Base-by-base conservation (phyloP, 2,329 filamentous ascomycete species). In the Stagonosporopsis vannaccii region DNA sequence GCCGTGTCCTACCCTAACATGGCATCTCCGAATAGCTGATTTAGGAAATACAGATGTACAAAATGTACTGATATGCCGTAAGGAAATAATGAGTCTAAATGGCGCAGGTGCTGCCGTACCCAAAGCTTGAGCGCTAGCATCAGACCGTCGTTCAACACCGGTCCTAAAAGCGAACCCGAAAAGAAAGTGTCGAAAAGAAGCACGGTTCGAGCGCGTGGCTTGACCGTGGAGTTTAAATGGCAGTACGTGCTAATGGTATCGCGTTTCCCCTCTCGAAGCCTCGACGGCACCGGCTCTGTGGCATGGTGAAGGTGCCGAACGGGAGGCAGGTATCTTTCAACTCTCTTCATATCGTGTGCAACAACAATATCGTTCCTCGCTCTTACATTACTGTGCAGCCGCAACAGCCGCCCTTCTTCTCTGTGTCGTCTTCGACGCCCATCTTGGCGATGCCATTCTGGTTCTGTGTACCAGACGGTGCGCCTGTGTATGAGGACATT, bases 401-500 rank as follows among this genome's bases (percentile, higher is more conserved):
- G 80, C 92, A 96, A 84, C 93, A 97, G 84, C 93, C 97, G 65
- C 92, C 78, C 66, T 85, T 81, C 73, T 89, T 86, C 69, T 84
- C 79, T 67, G 87, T 84, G 61, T 85, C 84, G 58, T 88, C 87
- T 65, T 89, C 87, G 70, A 95, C 86, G 66, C 96, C 90, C 84
- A 96, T 88, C 79, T 93, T 91, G 82, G 86, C 83, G 62, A 83
- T 70, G 56, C 69, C 88, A 68, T 84, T 85, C 67, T 84, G 85
- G 55, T 58, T 60, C 61, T 80, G 79, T 58, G 81, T 82, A 67
- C 60, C 87, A 81, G 59, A 84, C 81, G 69, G 85, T 81, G 65
- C 88, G 54, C 89, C 89, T 60, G 88, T 87, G 78, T 96, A 91
- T 58, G 91, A 91, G 59, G 93, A 92, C 88, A 97, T 96, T 75